Evolutionary conservation across 768 basidiomycete species (phyloP), one percentile per base, ranked within the genome.

Genomic region (Leccinum subtestaceum): DNA sequence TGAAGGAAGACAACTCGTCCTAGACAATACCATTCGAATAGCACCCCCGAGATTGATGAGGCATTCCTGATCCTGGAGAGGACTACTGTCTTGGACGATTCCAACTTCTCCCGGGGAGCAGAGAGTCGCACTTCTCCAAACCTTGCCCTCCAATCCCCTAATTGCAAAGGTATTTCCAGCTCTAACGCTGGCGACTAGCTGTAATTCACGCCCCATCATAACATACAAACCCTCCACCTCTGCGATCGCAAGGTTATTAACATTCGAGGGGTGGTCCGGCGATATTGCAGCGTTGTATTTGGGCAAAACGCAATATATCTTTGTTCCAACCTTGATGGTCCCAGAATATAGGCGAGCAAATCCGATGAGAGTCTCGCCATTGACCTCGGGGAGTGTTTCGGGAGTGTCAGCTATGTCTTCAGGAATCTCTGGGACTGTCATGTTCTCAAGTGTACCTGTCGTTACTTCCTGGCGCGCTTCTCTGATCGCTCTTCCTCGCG

Each of bases 121-220:
- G 1, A 99, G 74, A 0, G 97, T 98, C 2, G 91, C 95, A 67
- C 85, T 94, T 58, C 96, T 79, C 82, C 90, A 89, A 2, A 98
- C 93, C 65, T 86, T 90, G 1, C 94, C 92, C 66, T 91, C 92
- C 57, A 98, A 73, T 0, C 97, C 96, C 62, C 79, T 87, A 61
- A 98, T 85, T 2, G 95, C 97, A 63, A 98, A 98, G 5, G 95
- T 91, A 69, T 96, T 95, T 8, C 97, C 97, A 2, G 97, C 95
- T 31, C 82, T 82, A 1, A 98, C 95, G 60, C 78, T 79, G 21
- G 90, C 79, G 3, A 96, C 92, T 0, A 87, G 80, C 0, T 92
- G 86, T n/a, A 99, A 80, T 68, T 98, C 95, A 46, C 93, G 78
- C 3, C 97, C 97, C 97, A 99, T 98, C 93, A 99, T 98, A 52